Base-by-base conservation (phyloP, 371 early-diverging fungal genomes). In the Nematocida parisii region DNA sequence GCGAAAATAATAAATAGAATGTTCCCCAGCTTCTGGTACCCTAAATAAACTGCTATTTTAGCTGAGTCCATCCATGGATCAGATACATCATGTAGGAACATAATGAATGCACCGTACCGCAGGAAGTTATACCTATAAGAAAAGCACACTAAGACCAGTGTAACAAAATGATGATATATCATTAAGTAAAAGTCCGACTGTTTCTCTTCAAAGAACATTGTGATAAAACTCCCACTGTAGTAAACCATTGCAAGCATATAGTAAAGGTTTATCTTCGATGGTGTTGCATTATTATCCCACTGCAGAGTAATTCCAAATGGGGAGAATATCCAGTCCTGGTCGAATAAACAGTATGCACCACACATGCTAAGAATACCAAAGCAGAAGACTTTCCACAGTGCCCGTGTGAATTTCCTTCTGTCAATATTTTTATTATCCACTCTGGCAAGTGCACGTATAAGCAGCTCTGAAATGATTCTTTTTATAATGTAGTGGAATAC, bases 41-140 rank as follows among this genome's bases (percentile, higher is more conserved):
- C 85, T 15, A 86, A 7, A 77, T 90, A 90, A 57, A 88, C 75
- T 52, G 61, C 58, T 44, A 88, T 67, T 73, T 90, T 90, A n/a
- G 89, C 89, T 20, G 87, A 68, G 80, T 90, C 90, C 87, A 90
- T 87, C 83, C 89, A 84, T 6, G 90, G 90, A 86, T 90, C 90
- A 44, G 88, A 73, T 54, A 86, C 42, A 74, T 90, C 90, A 73
- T 90, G 91, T 55, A 90, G 68, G 11, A 87, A 61, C 73, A 89
- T 80, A 46, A 90, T 85, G n/a, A 87, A 84, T 46, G 83, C 81
- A 0, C 91, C 91, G 74, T 87, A 82, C 9, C 89, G 67, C 50
- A 85, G 71, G 73, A 85, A 86, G 46, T 83, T 81, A 15, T 60
- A 72, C n/a, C 73, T 15, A 66, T 88, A 90, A 20, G 87, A 85